phyloP scores from a whole-genome alignment of 352 stramenopile species.

The Pythium rishiriense region DNA sequence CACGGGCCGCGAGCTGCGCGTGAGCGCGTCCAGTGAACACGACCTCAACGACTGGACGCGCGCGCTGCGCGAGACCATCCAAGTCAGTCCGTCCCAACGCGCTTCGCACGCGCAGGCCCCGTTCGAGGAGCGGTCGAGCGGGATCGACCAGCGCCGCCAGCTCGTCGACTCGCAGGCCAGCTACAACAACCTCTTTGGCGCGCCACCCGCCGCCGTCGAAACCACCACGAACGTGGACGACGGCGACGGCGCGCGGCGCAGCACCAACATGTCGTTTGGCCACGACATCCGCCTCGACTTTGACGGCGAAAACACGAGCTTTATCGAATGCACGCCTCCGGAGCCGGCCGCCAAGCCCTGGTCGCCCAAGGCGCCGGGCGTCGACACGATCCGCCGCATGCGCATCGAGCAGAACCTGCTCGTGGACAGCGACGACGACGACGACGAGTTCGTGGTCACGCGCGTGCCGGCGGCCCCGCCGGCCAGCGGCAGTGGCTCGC shows the following conservation, averaged over 20 bases:
- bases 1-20: constrained; percentile 61
- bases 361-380: constrained; percentile 61
- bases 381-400: constrained; percentile 66
- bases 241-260: constrained; percentile 19
- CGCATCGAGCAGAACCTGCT: constrained; percentile 36
- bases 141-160: neutral
- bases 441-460: constrained; percentile 9
- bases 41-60: constrained; percentile 78
- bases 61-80: constrained; percentile 44
- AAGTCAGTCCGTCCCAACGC: constrained; percentile 14
- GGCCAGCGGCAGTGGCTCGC: constrained; percentile 13
- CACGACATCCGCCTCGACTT: constrained; percentile 67
- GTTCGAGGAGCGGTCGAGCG: neutral
- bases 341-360: constrained; percentile 44
- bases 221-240: constrained; percentile 19
- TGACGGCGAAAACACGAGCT: constrained; percentile 58
- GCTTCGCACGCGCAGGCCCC: neutral
- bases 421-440: constrained; percentile 24
- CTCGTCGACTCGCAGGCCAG: constrained; percentile 12
- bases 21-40: constrained; percentile 59
- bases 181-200: constrained; percentile 22
- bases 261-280: constrained; percentile 49
- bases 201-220: neutral
- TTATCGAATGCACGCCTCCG: constrained; percentile 57
- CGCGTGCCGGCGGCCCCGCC: neutral